A percentile compares a stretch with the other conserved stretches of the same genome.
Evolutionary conservation across 2,329 filamentous ascomycete species (phyloP).

Genomic region (Pseudogymnoascus sp.): DNA sequence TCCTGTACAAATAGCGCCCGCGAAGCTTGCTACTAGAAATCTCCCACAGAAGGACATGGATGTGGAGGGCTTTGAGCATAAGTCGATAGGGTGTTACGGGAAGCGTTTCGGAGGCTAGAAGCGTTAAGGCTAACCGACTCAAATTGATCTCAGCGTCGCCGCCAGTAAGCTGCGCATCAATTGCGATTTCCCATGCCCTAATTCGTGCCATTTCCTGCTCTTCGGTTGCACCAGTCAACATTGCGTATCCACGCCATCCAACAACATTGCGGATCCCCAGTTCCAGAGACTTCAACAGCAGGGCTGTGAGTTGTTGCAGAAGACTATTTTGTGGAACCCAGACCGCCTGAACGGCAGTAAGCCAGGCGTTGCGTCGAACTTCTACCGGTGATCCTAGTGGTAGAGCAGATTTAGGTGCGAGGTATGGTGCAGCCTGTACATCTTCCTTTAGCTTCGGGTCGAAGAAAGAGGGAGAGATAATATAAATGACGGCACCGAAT

Average conservation of each 20-base stretch:
- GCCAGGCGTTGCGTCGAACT: conserved; percentile 81
- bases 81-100: conserved; percentile 73
- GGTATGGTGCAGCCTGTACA: conserved; percentile 44
- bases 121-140: conserved; percentile 73
- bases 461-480: conserved; percentile 47
- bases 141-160: conserved; percentile 86
- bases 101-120: conserved; percentile 80
- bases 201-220: conserved; percentile 80
- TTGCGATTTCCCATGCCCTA: conserved; percentile 86
- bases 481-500: conserved; percentile 45
- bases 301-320: conserved; percentile 74
- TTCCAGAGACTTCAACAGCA: conserved; percentile 72
- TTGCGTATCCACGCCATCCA: conserved; percentile 67
- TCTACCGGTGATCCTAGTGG: conserved; percentile 75
- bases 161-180: conserved; percentile 86
- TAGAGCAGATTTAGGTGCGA: conserved; percentile 46
- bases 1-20: conserved; percentile 56
- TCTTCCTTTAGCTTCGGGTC: conserved; percentile 24
- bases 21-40: conserved; percentile 36
- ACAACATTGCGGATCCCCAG: conserved; percentile 71
- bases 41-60: conserved; percentile 62
- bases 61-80: conserved; percentile 87
- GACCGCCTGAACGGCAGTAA: conserved; percentile 84
- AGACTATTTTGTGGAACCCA: conserved; percentile 86
- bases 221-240: conserved; percentile 68